These are phyloP conservation scores for Wickerhamomyces xylosicus DNA, from an alignment of 805 yeast genomes.

Conservation along the genomic window DNA sequence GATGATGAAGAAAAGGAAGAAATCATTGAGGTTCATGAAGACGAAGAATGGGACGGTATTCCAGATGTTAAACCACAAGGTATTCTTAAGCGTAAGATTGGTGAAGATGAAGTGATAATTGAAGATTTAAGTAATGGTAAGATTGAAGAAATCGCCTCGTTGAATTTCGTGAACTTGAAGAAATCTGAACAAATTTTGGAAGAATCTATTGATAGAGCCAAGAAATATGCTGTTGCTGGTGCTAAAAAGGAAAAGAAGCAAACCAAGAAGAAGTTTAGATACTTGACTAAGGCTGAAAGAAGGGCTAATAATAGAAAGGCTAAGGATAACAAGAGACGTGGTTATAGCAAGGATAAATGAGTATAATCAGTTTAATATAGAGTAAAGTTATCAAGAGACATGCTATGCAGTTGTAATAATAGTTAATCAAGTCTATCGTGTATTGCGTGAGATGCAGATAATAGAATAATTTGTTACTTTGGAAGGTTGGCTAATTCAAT, in stretches of 20 bases:
- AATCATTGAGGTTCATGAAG: conserved; percentile 20
- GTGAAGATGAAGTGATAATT: conserved; percentile 33
- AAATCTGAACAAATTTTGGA: conserved; percentile 62
- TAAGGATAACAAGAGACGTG: conserved; percentile 25
- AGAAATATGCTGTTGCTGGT: conserved; percentile 59
- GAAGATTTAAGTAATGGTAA: conserved; percentile 36
- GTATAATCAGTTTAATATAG: too few species aligned
- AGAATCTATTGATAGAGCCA: conserved; percentile 68
- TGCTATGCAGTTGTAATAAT: too few species aligned
- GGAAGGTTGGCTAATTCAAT: neutral
- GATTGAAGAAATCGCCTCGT: conserved; percentile 52
- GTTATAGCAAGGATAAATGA: neutral
- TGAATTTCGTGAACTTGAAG: conserved; percentile 62
- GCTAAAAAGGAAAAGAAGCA: conserved; percentile 18
- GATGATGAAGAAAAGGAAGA: conserved; percentile 26
- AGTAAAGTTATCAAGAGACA: too few species aligned
- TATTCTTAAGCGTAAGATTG: conserved; percentile 16
- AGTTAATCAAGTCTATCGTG: too few species aligned
- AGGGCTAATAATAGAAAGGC: conserved; percentile 42
- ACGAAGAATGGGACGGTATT: conserved; percentile 31
- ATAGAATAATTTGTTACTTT: too few species aligned
- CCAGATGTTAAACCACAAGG: conserved; percentile 17
- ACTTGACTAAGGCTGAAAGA: conserved; percentile 75
- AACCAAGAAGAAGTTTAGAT: conserved; percentile 79
- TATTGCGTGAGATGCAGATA: too few species aligned